Evolutionary conservation across 306 rosid genomes (phyloP).

Genomic region (Cucurbita maxima): DNA sequence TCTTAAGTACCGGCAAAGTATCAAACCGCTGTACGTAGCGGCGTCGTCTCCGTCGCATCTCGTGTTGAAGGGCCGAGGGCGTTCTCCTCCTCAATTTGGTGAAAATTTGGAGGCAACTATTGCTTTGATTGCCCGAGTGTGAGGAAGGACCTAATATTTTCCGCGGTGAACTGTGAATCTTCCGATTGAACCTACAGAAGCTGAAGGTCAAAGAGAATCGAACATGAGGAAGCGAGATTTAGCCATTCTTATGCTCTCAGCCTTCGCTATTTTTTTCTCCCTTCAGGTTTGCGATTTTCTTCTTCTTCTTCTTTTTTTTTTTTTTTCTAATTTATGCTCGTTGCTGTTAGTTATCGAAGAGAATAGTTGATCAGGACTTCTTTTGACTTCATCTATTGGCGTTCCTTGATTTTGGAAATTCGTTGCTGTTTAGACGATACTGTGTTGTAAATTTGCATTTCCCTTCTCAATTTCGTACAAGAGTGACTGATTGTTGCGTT

Average conservation of each 20-base stretch:
- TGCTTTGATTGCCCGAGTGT: background rate
- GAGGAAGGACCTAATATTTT: background rate
- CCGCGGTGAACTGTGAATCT: background rate
- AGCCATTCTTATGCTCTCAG: slow-evolving; percentile 91
- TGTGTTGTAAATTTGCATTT: background rate
- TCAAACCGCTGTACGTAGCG: background rate
- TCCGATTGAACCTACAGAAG: background rate
- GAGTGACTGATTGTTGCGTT: background rate
- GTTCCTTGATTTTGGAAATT: background rate
- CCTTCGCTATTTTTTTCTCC: slow-evolving; percentile 94
- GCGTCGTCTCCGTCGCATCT: slow-evolving; percentile 4
- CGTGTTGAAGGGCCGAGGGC: background rate
- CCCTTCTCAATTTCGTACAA: background rate
- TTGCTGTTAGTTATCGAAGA: background rate
- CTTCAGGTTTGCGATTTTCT: slow-evolving; percentile 43
- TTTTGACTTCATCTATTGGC: background rate
- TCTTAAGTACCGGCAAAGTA: background rate
- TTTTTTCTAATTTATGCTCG: background rate
- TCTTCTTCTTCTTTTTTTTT: background rate
- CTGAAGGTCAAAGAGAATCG: background rate
- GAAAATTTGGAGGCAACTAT: background rate
- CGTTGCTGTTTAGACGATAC: background rate
- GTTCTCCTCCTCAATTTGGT: background rate
- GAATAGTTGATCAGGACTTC: background rate
- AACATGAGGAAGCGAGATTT: slow-evolving; percentile 97